phyloP scores from a whole-genome alignment of 495 filamentous ascomycete species.

The Penicillium fimorum region DNA sequence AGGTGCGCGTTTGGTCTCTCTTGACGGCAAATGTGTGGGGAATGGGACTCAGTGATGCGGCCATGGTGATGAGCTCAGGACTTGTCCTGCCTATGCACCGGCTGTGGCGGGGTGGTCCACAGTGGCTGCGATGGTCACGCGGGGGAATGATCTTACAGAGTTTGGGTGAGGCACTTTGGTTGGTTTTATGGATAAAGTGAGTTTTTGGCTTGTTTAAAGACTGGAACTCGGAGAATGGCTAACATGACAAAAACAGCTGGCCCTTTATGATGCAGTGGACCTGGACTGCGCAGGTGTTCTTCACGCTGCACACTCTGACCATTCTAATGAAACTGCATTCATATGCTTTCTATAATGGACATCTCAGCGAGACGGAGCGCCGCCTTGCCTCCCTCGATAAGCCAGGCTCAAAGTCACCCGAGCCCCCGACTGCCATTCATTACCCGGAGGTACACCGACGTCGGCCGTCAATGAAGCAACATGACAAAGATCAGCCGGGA shows the following conservation, averaged over 20 bases:
- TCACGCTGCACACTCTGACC: conserved; percentile 84
- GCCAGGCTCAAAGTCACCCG: conserved; percentile 64
- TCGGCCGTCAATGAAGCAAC: conserved; percentile 37
- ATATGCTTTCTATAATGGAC: conserved; percentile 96
- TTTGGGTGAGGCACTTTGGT: conserved; percentile 74
- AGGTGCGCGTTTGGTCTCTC: conserved; percentile 79
- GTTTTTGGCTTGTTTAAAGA: conserved; percentile 20
- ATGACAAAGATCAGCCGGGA: conserved; percentile 32
- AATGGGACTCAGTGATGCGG: conserved; percentile 74
- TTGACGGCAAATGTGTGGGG: conserved; percentile 87
- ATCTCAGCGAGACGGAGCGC: conserved; percentile 82
- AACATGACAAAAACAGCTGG: conserved; percentile 47
- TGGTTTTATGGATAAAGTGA: conserved; percentile 76
- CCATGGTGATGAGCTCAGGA: conserved; percentile 77
- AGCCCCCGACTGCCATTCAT: conserved; percentile 57
- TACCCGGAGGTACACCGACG: conserved; percentile 65
- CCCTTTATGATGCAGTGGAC: conserved; percentile 90
- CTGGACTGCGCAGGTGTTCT: conserved; percentile 92
- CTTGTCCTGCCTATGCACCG: conserved; percentile 72
- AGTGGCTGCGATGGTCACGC: conserved; percentile 67
- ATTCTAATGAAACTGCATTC: conserved; percentile 99
- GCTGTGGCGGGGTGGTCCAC: conserved; percentile 54
- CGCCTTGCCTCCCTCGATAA: conserved; percentile 77
- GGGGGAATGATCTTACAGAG: conserved; percentile 81
- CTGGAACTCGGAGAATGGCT: conserved; percentile 15